Evolutionary conservation across 495 filamentous ascomycete species (phyloP).

Genomic region (Hypoxylon crocopeplum): DNA sequence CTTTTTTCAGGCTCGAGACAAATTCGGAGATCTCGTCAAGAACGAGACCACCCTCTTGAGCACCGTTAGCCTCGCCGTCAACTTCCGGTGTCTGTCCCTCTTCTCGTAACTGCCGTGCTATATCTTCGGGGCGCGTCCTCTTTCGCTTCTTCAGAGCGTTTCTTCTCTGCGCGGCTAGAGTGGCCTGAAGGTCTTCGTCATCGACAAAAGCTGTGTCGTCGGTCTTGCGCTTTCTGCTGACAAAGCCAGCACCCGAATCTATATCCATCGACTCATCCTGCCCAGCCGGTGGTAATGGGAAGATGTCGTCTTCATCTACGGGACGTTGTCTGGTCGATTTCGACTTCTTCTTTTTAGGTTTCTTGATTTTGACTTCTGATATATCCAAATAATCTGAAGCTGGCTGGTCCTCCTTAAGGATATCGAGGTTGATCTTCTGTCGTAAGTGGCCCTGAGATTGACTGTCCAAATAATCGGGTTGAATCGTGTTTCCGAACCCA

Average conservation of each 20-base stretch:
- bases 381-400: constrained; percentile 86
- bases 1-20: constrained; percentile 79
- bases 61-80: constrained; percentile 52
- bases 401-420: constrained; percentile 53
- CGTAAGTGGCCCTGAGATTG: constrained; percentile 67
- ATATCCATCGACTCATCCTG: constrained; percentile 75
- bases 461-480: constrained; percentile 64
- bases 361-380: constrained; percentile 85
- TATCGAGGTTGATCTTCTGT: constrained; percentile 77
- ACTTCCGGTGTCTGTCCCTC: constrained; percentile 65
- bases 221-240: constrained; percentile 66
- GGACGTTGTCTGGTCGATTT: constrained; percentile 74
- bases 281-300: constrained; percentile 54
- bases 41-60: constrained; percentile 75
- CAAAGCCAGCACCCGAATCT: constrained; percentile 59
- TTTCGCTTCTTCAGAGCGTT: constrained; percentile 90
- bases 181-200: constrained; percentile 90
- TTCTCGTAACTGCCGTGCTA: constrained; percentile 82
- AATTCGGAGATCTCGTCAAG: constrained; percentile 97
- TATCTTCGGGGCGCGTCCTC: constrained; percentile 79
- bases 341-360: constrained; percentile 91
- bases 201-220: constrained; percentile 79
- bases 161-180: constrained; percentile 78
- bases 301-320: constrained; percentile 77
- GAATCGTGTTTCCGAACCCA: constrained; percentile 70